Percentiles rank a stretch among this genome's conserved stretches.
Evolutionary conservation across 1,284 basidiomycete species (phyloP).

Genomic region (Ganoderma multipileum): DNA sequence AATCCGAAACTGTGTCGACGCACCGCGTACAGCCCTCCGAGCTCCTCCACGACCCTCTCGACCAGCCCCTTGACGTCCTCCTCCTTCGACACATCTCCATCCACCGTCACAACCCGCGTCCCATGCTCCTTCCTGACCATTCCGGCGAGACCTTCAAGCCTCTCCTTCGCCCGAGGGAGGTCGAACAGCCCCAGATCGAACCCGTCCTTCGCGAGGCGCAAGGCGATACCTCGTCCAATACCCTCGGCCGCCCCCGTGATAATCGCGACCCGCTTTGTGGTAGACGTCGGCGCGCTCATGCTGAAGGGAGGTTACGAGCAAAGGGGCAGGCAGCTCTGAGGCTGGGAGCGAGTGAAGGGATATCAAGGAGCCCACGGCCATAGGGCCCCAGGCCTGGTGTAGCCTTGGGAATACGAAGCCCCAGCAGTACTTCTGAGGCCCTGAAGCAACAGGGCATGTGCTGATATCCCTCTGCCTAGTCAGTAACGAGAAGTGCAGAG

Average conservation of each 20-base stretch:
- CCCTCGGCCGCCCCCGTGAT: conserved; percentile 30
- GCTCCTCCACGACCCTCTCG: conserved; percentile 35
- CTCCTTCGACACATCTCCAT: conserved; percentile 43
- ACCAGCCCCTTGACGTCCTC: conserved; percentile 40
- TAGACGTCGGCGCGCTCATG: too few relatives aligned
- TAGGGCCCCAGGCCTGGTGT: too few relatives aligned
- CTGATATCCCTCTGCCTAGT: too few relatives aligned
- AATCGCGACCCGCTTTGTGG: conserved; percentile 25
- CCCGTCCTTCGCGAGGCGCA: conserved; percentile 39
- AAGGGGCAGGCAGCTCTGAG: too few relatives aligned
- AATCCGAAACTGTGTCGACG: not conserved
- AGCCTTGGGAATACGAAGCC: too few relatives aligned
- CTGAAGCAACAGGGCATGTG: too few relatives aligned
- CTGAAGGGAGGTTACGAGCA: too few relatives aligned
- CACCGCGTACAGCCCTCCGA: conserved; percentile 38
- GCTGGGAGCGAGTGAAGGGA: too few relatives aligned
- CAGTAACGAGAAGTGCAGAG: too few relatives aligned
- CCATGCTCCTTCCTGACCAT: conserved; percentile 26
- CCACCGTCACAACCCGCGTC: conserved; percentile 31
- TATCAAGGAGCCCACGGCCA: too few relatives aligned
- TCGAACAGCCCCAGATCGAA: conserved; percentile 39
- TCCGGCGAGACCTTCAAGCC: conserved; percentile 31
- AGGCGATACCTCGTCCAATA: conserved; percentile 38
- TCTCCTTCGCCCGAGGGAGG: conserved; percentile 28
- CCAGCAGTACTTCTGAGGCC: too few relatives aligned